Percentiles rank a stretch among this genome's conserved stretches.
These are phyloP conservation scores for Phytophthora cactorum DNA, from an alignment of 352 stramenopile genomes.

Conservation along the genomic window DNA sequence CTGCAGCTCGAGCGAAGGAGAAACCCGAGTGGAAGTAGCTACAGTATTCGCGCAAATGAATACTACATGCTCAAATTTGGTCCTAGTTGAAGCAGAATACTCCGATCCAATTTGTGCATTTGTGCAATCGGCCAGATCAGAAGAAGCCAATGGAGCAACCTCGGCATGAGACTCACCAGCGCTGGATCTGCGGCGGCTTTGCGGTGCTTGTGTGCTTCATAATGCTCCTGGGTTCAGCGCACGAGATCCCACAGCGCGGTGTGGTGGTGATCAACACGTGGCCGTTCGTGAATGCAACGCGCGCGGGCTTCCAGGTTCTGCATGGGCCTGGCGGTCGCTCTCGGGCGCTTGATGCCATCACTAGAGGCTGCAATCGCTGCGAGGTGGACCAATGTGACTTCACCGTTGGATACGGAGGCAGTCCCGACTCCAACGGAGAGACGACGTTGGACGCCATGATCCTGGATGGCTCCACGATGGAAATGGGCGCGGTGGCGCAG, in stretches of 20 bases:
- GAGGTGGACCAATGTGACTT: conserved; percentile 90
- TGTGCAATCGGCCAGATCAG: not conserved
- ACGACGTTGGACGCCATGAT: conserved; percentile 94
- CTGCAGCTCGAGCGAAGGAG: conserved; percentile 41
- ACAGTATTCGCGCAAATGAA: not conserved
- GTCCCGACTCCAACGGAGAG: conserved; percentile 85
- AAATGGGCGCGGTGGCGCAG: conserved; percentile 86
- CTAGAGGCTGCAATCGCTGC: conserved; percentile 74
- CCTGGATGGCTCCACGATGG: conserved; percentile 84
- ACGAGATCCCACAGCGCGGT: conserved; percentile 32
- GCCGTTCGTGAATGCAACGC: conserved; percentile 79
- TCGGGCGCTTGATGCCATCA: conserved; percentile 67
- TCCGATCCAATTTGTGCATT: conserved; percentile 9
- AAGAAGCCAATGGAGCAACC: conserved; percentile 24
- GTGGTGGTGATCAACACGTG: conserved; percentile 87
- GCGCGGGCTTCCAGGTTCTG: conserved; percentile 64
- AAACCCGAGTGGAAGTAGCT: conserved; percentile 78
- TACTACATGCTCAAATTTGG: not conserved
- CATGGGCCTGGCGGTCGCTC: conserved; percentile 8
- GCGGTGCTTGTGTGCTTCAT: conserved; percentile 37
- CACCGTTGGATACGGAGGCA: conserved; percentile 89
- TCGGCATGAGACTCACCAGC: conserved; percentile 33
- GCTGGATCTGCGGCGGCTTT: conserved; percentile 42
- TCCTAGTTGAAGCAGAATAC: conserved; percentile 15
- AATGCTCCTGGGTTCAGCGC: conserved; percentile 35